Percentiles rank a stretch among this genome's conserved stretches.
Conservation (phyloP, 208 protist genomes). For the Tritrichomonas musculus region DNA sequence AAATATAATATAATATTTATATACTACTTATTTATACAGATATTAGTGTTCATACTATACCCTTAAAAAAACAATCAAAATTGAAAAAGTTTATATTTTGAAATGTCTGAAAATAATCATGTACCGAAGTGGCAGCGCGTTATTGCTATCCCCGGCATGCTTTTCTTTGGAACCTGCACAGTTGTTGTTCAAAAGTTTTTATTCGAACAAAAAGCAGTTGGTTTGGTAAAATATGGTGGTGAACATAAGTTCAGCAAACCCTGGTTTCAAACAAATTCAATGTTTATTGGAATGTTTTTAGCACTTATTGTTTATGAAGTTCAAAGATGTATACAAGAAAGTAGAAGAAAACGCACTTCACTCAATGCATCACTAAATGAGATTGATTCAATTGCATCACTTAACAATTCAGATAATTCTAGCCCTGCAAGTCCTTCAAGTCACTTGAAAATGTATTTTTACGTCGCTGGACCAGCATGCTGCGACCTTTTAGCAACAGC, state of each 20-base stretch:
- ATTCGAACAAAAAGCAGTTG: neutral
- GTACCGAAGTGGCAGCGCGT: neutral
- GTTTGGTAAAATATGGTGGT: neutral
- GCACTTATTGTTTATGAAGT: neutral
- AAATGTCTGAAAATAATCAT: neutral
- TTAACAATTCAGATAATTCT: neutral
- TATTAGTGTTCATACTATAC: too few species aligned
- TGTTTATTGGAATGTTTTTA: neutral
- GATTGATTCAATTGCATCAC: neutral
- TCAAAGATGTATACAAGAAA: neutral
- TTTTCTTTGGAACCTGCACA: neutral
- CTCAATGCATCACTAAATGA: too few species aligned
- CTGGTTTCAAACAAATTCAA: neutral
- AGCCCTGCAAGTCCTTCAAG: neutral
- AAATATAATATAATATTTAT: neutral
- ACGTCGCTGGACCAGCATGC: neutral
- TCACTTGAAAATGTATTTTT: neutral
- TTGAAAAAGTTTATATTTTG: neutral
- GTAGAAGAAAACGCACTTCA: too few species aligned
- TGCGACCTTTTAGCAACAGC: neutral
- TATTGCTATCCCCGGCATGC: neutral
- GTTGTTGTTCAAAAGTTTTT: neutral
- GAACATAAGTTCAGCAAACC: neutral
- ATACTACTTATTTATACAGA: too few species aligned
- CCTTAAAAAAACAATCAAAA: neutral